phyloP scores from a whole-genome alignment of 2,329 filamentous ascomycete species.

The Claviceps capensis region DNA sequence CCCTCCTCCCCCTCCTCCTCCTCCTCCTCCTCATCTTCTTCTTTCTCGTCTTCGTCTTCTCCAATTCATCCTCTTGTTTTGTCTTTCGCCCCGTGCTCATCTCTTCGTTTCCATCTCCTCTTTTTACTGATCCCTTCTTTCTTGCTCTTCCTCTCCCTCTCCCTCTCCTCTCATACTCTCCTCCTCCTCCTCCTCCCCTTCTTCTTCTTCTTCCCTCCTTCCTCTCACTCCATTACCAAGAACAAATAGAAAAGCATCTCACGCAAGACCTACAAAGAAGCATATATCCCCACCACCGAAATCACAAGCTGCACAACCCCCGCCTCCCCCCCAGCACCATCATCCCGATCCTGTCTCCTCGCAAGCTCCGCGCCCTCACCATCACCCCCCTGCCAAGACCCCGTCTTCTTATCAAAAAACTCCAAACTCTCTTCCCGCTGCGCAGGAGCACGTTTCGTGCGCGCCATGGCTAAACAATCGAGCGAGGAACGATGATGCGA shows the following conservation, averaged over 20 bases:
- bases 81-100: too few relatives aligned
- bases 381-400: constrained; percentile 20
- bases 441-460: constrained; percentile 55
- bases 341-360: not conserved
- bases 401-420: constrained; percentile 38
- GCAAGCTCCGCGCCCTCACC: constrained; percentile 15
- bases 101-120: too few relatives aligned
- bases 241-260: not conserved
- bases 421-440: constrained; percentile 55
- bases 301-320: constrained; percentile 65
- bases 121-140: too few relatives aligned
- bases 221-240: not conserved
- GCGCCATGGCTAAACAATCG: constrained; percentile 41
- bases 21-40: not conserved
- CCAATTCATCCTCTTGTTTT: too few relatives aligned
- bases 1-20: not conserved
- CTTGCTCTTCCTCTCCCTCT: too few relatives aligned
- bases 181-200: not conserved
- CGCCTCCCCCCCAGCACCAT: constrained; percentile 29
- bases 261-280: constrained; percentile 61
- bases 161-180: too few relatives aligned
- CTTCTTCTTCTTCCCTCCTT: not conserved
- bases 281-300: constrained; percentile 91
- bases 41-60: too few relatives aligned
- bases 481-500: not conserved